Percentiles rank a stretch among this genome's conserved stretches.
Conservation (phyloP, 495 filamentous ascomycete genomes). For the Aspergillus ostianus region DNA sequence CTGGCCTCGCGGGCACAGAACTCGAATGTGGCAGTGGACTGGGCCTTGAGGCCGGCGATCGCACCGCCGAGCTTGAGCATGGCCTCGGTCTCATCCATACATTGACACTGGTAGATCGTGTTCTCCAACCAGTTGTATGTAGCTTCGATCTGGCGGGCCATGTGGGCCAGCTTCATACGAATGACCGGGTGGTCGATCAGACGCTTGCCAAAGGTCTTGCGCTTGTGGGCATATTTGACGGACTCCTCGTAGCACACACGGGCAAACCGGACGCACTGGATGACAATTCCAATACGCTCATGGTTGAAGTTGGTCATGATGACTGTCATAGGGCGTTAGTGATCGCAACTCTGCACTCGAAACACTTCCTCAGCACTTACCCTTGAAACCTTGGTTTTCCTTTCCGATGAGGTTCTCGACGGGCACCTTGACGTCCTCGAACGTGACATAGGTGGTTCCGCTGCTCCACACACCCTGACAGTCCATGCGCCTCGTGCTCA, state of each 20-base stretch:
- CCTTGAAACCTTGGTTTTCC: constrained; percentile 97
- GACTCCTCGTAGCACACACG: constrained; percentile 97
- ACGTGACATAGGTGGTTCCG: constrained; percentile 95
- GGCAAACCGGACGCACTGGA: constrained; percentile 92
- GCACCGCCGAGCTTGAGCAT: constrained; percentile 95
- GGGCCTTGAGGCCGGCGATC: constrained; percentile 92
- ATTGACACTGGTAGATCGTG: constrained; percentile 84
- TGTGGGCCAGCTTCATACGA: constrained; percentile 94
- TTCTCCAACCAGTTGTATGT: constrained; percentile 98
- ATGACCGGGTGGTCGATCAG: constrained; percentile 97
- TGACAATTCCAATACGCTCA: constrained; percentile 97
- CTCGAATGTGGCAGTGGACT: constrained; percentile 89
- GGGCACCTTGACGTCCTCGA: constrained; percentile 97
- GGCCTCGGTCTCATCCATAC: constrained; percentile 91
- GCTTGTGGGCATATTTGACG: constrained; percentile 95
- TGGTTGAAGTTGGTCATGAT: constrained; percentile 99
- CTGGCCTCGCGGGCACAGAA: constrained; percentile 95
- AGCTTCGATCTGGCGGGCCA: constrained; percentile 97
- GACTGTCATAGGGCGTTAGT: constrained; percentile 42
- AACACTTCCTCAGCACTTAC: constrained; percentile 25
- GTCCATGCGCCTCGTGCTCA: constrained; percentile 92
- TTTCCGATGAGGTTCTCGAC: constrained; percentile 97
- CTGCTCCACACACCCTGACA: constrained; percentile 96
- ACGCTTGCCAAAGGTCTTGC: constrained; percentile 90
- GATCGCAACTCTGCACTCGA: not conserved